These are phyloP conservation scores for Crotalaria pallida DNA, from an alignment of 306 rosid species.

Conservation along the genomic window DNA sequence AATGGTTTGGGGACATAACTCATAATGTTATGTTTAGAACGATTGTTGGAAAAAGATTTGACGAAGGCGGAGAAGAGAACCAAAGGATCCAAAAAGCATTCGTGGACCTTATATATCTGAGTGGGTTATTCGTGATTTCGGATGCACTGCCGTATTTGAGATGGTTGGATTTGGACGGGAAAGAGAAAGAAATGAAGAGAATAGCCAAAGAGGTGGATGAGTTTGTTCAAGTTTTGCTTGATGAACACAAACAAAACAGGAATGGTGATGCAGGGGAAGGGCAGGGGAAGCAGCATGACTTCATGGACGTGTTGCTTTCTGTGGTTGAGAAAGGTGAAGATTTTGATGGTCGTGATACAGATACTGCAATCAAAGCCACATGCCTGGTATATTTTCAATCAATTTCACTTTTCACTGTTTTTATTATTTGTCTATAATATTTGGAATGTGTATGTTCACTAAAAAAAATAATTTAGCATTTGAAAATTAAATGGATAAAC, in stretches of 20 bases:
- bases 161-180: constrained; percentile 45
- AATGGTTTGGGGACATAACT: constrained; percentile 27
- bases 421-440: too few species aligned
- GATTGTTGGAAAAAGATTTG: not conserved
- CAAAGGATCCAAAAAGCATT: not conserved
- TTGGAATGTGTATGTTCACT: too few species aligned
- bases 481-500: too few species aligned
- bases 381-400: not conserved
- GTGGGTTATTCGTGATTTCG: not conserved
- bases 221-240: not conserved
- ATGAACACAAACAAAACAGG: constrained; percentile 26
- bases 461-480: too few species aligned
- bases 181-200: constrained; percentile 30
- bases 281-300: not conserved
- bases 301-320: constrained; percentile 31
- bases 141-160: constrained; percentile 34
- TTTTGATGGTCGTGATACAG: not conserved
- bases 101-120: not conserved
- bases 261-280: too few species aligned
- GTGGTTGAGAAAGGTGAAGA: not conserved
- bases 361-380: constrained; percentile 21
- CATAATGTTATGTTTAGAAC: constrained; percentile 9
- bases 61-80: not conserved
- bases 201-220: constrained; percentile 21
- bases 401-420: too few species aligned